Conservation (phyloP, 202 grass and related monocot genomes). For the Dendrocalamus latiflorus region DNA sequence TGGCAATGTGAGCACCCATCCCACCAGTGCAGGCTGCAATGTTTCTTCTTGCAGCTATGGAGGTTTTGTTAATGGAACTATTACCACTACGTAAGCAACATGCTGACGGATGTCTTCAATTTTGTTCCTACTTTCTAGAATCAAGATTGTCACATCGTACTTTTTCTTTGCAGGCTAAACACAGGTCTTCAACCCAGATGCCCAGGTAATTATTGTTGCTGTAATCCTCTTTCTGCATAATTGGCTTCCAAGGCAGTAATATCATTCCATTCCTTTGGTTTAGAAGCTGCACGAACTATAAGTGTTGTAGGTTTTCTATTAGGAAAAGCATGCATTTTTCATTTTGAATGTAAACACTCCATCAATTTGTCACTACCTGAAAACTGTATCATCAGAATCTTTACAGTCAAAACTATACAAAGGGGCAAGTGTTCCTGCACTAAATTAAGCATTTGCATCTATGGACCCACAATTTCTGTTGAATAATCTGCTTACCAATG, state of each 20-base stretch:
- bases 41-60: conserved; percentile 75
- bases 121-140: conserved; percentile 1
- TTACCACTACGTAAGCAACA: conserved; percentile 58
- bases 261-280: neutral
- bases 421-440: neutral
- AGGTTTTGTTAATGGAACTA: conserved; percentile 83
- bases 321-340: neutral
- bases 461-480: neutral
- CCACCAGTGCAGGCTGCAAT: conserved; percentile 77
- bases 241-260: neutral
- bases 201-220: conserved; percentile 59
- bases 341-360: neutral
- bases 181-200: conserved; percentile 69
- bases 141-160: neutral
- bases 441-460: neutral
- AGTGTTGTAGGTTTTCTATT: neutral
- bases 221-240: neutral
- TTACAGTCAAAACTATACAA: neutral
- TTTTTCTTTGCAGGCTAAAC: conserved; percentile 44
- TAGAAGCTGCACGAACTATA: neutral
- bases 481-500: too few species aligned
- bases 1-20: conserved; percentile 53
- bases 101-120: neutral
- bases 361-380: neutral
- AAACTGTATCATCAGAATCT: neutral